Percentiles rank a stretch among this genome's conserved stretches.
Evolutionary conservation across 2,329 filamentous ascomycete genomes (phyloP).

Genomic region (Hymenoscyphus infarciens): DNA sequence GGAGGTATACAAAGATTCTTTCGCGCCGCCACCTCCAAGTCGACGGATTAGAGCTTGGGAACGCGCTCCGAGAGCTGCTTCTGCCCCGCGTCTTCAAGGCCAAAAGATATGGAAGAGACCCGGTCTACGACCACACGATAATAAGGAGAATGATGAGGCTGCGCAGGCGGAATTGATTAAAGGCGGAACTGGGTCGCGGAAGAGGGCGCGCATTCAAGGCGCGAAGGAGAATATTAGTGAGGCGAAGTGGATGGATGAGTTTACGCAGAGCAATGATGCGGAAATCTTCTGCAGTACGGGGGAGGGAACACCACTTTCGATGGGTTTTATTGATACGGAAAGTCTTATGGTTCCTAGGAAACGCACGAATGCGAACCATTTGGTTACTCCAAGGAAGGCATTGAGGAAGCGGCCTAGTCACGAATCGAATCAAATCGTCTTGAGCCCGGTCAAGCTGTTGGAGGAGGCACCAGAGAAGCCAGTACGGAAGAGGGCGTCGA

Average conservation of each 20-base stretch:
- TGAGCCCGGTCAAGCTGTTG: slow-evolving; percentile 12
- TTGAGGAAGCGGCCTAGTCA: slow-evolving; percentile 17
- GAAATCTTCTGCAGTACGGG: slow-evolving; percentile 3
- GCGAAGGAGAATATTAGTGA: slow-evolving; percentile 36
- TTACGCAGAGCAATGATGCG: slow-evolving; percentile 2
- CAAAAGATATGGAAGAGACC: slow-evolving; percentile 36
- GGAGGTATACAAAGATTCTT: slow-evolving; percentile 31
- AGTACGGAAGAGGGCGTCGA: slow-evolving; percentile 24
- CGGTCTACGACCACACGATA: slow-evolving; percentile 11
- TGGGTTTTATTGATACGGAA: slow-evolving; percentile 10
- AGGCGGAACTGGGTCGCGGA: slow-evolving; percentile 36
- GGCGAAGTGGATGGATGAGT: slow-evolving; percentile 32
- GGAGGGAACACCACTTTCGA: slow-evolving; percentile 10
- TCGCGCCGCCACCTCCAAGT: slow-evolving; percentile 24
- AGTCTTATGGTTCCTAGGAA: slow-evolving; percentile 32
- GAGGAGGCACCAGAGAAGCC: slow-evolving; percentile 10
- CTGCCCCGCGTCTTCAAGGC: slow-evolving; percentile 33
- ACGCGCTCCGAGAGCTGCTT: slow-evolving; percentile 31
- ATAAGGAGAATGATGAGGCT: slow-evolving; percentile 27
- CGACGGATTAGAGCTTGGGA: slow-evolving; percentile 31
- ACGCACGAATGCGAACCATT: slow-evolving; percentile 34
- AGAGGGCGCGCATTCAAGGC: slow-evolving; percentile 33
- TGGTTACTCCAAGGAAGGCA: slow-evolving; percentile 34
- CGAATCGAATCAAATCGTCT: neutral
- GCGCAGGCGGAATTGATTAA: slow-evolving; percentile 36